phyloP scores from a whole-genome alignment of 495 filamentous ascomycete genomes.

The Lasiosphaeria miniovina region DNA sequence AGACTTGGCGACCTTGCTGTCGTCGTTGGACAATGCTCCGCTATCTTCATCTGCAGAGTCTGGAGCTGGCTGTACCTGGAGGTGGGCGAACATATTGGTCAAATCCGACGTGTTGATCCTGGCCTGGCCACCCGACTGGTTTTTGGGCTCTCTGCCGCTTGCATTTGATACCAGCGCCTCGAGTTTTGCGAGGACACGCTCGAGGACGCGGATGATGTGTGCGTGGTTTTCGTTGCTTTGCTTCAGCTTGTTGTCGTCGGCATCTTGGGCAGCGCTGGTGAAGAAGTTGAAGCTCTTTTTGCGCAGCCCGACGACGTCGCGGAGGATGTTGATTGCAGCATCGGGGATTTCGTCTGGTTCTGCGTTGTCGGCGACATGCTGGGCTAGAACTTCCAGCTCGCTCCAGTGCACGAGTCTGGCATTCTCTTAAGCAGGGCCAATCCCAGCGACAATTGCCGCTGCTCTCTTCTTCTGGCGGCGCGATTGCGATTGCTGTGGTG shows the following conservation, averaged over 20 bases:
- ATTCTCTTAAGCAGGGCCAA: conserved; percentile 1
- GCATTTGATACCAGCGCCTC: conserved; percentile 10
- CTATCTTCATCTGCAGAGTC: conserved; percentile 7
- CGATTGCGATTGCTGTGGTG: not conserved
- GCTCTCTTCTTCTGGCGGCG: conserved; percentile 15
- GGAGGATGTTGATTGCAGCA: conserved; percentile 23
- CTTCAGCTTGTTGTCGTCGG: conserved; percentile 17
- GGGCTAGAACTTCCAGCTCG: conserved; percentile 23
- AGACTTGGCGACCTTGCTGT: not conserved
- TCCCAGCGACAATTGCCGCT: conserved; percentile 9
- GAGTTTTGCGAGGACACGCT: conserved; percentile 23
- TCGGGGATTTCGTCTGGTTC: conserved; percentile 25
- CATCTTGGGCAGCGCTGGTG: conserved; percentile 11
- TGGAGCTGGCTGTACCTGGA: conserved; percentile 19
- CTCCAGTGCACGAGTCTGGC: conserved; percentile 20
- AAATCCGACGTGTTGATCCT: conserved; percentile 17
- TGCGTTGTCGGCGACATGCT: conserved; percentile 19
- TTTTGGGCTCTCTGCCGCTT: not conserved
- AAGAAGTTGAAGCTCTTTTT: conserved; percentile 29
- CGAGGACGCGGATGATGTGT: conserved; percentile 29
- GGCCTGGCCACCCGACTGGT: not conserved
- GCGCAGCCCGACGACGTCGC: conserved; percentile 27
- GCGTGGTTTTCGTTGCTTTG: conserved; percentile 23
- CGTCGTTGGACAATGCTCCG: conserved; percentile 12
- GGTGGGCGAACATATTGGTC: conserved; percentile 28